Evolutionary conservation across 805 yeast species (phyloP), one percentile per base, ranked within the genome.

Genomic region (Lipomyces chichibuensis): DNA sequence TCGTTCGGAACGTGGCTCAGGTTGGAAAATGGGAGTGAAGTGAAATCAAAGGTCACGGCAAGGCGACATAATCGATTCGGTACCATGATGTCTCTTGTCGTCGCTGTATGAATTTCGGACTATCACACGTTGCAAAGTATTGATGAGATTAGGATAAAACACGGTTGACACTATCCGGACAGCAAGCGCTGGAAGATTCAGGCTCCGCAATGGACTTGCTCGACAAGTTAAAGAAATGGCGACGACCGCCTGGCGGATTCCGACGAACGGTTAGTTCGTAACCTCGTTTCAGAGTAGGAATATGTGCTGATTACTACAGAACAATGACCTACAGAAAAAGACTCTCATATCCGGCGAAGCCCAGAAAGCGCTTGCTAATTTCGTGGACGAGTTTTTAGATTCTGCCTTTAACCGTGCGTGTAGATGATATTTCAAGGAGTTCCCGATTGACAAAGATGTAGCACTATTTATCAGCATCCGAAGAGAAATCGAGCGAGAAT

Each of bases 61-160:
- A 76, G 78, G 81, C 90, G 99, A 58, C 99, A 94, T 75, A 93
- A 95, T 2, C 83, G 97, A 62, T 94, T 94, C 80, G 99, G 99
- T 0, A 88, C 98, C 0, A 80, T 93, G 69, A 77, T 92, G 11
- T 88, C 96, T 1, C 81, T 94, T 37, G 87, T 88, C 67, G 85
- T 88, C 27, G 32, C 57, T 3, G 65, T 54, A 43, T n/a, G 62
- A 17, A 29, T 8, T 23, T 25, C 25, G 9, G 27, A 17, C 51
- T 33, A n/a, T 14, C 39, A n/a, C 49, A 17, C 20, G 14, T 17
- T 7, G 23, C 3, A 5, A 43, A 23, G 9, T 43, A 43, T 17
- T 27, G 23, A 43, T 17, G 23, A 23, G 23, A 13, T 23, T 82
- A 84, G 29, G 87, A 87, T 62, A 81, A 86, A 35, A 82, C 80